Evolutionary conservation across 2,329 filamentous ascomycete species (phyloP).

Genomic region (Trichoderma harzianum): DNA sequence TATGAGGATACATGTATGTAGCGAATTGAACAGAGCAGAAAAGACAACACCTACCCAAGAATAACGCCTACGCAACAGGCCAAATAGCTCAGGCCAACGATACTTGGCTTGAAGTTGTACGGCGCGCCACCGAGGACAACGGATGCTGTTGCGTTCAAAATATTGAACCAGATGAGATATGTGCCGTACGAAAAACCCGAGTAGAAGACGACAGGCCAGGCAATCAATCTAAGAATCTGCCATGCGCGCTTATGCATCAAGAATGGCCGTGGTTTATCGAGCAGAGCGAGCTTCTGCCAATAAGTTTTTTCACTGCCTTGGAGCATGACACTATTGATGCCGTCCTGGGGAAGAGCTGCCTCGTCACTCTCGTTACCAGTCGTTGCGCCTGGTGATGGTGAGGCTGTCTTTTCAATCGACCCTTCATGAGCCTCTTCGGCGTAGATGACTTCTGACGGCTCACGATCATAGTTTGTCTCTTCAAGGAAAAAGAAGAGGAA

Average conservation of each 20-base stretch:
- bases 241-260: conserved; percentile 37
- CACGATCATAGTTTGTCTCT: conserved; percentile 53
- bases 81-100: conserved; percentile 39
- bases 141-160: conserved; percentile 42
- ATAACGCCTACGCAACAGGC: conserved; percentile 36
- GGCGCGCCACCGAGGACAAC: conserved; percentile 37
- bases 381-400: not conserved
- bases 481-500: conserved; percentile 56
- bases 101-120: conserved; percentile 38
- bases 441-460: not conserved
- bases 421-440: not conserved
- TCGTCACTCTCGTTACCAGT: not conserved
- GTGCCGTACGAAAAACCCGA: conserved; percentile 42
- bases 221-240: conserved; percentile 36
- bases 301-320: conserved; percentile 34
- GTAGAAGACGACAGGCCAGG: conserved; percentile 43
- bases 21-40: not conserved
- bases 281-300: conserved; percentile 40
- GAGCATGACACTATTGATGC: not conserved
- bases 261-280: conserved; percentile 34
- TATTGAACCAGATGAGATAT: conserved; percentile 42
- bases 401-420: conserved; percentile 4
- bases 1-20: not conserved
- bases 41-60: conserved; percentile 24
- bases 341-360: not conserved